Conservation (phyloP, 1,284 basidiomycete genomes). For the Pseudozyma thailandica region DNA sequence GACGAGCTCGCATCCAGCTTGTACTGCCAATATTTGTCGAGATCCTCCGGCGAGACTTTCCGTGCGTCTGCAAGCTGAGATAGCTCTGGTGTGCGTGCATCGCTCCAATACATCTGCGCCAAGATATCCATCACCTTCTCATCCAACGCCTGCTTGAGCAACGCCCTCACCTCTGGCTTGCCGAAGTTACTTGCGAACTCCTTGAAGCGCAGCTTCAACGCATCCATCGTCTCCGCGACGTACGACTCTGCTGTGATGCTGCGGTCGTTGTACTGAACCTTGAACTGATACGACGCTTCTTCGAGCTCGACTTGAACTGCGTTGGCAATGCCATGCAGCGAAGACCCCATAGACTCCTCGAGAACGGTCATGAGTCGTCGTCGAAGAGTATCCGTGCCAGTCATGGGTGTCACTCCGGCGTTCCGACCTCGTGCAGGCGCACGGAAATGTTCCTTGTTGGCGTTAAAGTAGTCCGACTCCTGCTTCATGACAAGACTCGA, state of each 20-base stretch:
- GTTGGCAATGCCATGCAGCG: slow-evolving; percentile 92
- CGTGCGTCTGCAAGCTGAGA: slow-evolving; percentile 78
- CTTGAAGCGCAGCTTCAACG: slow-evolving; percentile 89
- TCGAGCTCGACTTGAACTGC: slow-evolving; percentile 96
- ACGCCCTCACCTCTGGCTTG: slow-evolving; percentile 85
- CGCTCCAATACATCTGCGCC: slow-evolving; percentile 96
- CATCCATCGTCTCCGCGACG: slow-evolving; percentile 94
- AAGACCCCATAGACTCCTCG: slow-evolving; percentile 95
- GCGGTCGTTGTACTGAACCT: slow-evolving; percentile 98
- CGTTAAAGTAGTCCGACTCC: slow-evolving; percentile 84
- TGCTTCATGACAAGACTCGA: slow-evolving; percentile 74
- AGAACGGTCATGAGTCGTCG: slow-evolving; percentile 93
- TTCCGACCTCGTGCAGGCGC: slow-evolving; percentile 69
- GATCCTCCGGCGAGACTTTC: slow-evolving; percentile 75
- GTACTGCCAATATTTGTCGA: slow-evolving; percentile 93
- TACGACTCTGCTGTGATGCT: slow-evolving; percentile 94
- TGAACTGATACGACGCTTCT: slow-evolving; percentile 97
- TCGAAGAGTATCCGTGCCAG: slow-evolving; percentile 89
- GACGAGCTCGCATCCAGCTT: slow-evolving; percentile 93
- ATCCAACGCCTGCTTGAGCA: slow-evolving; percentile 90
- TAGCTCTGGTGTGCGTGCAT: slow-evolving; percentile 83
- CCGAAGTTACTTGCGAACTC: slow-evolving; percentile 85
- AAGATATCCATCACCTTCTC: slow-evolving; percentile 96
- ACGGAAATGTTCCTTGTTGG: slow-evolving; percentile 77
- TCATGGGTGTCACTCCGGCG: slow-evolving; percentile 73